phyloP scores from a whole-genome alignment of 371 early-diverging fungal species.

The Mortierella sp. region DNA sequence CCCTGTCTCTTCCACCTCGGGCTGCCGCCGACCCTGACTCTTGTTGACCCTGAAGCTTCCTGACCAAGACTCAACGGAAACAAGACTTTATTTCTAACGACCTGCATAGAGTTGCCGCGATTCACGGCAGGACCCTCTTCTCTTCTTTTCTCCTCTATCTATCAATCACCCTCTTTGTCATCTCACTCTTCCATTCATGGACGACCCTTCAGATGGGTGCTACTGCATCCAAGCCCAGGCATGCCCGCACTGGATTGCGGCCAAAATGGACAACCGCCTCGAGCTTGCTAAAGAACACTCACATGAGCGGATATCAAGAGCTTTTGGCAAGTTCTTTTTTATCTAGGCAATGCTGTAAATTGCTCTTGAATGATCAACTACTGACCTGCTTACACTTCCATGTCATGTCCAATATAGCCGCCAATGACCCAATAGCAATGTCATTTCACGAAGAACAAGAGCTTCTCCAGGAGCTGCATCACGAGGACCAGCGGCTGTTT shows the following conservation, averaged over 20 bases:
- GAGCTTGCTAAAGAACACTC: conserved; percentile 29
- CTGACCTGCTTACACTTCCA: neutral
- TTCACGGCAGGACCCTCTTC: too few species aligned
- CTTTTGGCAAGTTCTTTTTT: conserved; percentile 35
- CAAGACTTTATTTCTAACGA: too few species aligned
- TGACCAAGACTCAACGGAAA: too few species aligned
- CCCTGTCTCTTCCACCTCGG: neutral
- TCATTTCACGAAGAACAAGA: neutral
- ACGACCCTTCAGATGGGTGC: conserved; percentile 46
- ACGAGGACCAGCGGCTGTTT: conserved; percentile 46
- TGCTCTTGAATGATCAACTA: too few species aligned
- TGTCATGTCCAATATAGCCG: neutral
- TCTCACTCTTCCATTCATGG: conserved; percentile 10
- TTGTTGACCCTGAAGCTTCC: too few species aligned
- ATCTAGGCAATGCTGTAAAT: neutral
- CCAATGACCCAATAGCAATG: neutral
- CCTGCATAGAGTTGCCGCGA: too few species aligned
- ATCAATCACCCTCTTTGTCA: neutral
- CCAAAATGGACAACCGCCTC: conserved; percentile 45
- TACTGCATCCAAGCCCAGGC: conserved; percentile 46
- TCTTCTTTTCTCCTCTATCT: neutral
- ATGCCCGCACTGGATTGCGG: conserved; percentile 49
- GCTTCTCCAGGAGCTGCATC: conserved; percentile 35
- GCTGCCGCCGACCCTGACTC: too few species aligned
- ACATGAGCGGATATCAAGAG: conserved; percentile 29